Evolutionary conservation across 129 eudicot species (phyloP), one percentile per base, ranked within the genome.

Genomic region (Tanacetum coccineum): DNA sequence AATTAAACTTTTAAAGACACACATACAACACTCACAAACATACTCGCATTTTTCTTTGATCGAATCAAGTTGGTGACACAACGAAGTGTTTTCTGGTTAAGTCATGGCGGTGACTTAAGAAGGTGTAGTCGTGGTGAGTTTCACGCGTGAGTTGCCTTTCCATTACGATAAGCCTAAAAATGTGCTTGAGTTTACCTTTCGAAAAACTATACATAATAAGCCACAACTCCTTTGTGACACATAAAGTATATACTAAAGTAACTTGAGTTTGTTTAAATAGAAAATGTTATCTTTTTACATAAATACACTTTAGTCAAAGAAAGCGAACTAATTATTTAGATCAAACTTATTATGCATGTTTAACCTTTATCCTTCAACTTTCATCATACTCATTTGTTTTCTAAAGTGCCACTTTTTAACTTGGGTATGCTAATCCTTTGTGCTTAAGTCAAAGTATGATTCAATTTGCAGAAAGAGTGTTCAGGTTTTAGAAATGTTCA

Each of bases 301-400:
- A 25, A 19, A 67, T 51, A 20, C 28, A 68, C 48, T 17, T 20
- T 54, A 39, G 63, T 68, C 72, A 68, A 68, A 67, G 14, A 18
- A 52, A 68, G 53, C 52, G 28, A 54, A 68, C n/a, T 53, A 67
- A 45, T 53, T 17, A 67, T 15, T 28, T 17, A 22, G 18, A 48
- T 65, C 13, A 66, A 67, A 12, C 40, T 14, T 42, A 58, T 9
- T 46, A 44, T 25, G 7, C 26, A 6, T 44, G 8, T 57, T 70
- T 22, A 53, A n/a, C 26, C 26, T 44, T 70, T 42, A 14, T 20
- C 46, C 57, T n/a, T 70, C 17, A 42, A 57, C 74, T 57, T 70
- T 70, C 15, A 56, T 70, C 66, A 57, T 70, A 55, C 74, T 56
- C 56, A 21, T 69, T 69, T 69, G 74, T 44, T 57, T 51, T 45